A percentile compares a stretch with the other conserved stretches of the same genome.
Evolutionary conservation across 768 basidiomycete species (phyloP).

Genomic region (Termitomyces sp.): DNA sequence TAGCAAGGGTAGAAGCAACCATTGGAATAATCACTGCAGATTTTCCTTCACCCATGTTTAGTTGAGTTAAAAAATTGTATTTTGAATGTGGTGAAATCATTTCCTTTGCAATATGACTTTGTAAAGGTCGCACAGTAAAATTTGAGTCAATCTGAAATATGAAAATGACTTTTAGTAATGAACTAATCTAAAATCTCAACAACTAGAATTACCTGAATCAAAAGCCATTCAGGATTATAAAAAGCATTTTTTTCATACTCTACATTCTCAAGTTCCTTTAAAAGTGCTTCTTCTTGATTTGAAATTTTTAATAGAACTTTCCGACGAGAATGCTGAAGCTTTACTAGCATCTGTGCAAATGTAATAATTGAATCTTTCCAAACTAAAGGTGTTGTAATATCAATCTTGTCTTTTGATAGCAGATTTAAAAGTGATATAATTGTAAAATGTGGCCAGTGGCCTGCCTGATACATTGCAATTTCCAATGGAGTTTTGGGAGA

Average conservation of each 20-base stretch:
- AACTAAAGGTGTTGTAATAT: background rate
- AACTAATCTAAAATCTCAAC: background rate
- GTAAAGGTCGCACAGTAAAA: constrained; percentile 36
- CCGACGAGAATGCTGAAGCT: background rate
- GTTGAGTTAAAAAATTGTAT: constrained; percentile 36
- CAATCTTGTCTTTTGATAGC: background rate
- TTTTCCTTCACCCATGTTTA: constrained; percentile 60
- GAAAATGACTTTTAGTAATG: background rate
- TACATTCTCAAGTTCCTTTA: background rate
- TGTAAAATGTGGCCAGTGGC: background rate
- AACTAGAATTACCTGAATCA: background rate
- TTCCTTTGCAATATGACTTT: constrained; percentile 33
- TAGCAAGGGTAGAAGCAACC: constrained; percentile 30
- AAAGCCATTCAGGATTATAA: background rate
- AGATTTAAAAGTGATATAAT: background rate
- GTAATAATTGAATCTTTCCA: background rate
- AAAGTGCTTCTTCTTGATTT: background rate
- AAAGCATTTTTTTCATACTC: background rate
- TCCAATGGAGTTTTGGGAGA: background rate
- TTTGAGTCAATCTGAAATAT: background rate
- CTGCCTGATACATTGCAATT: background rate
- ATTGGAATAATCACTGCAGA: constrained; percentile 48
- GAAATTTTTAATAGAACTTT: background rate
- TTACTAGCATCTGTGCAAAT: background rate
- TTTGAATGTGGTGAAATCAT: constrained; percentile 37